Conservation (phyloP, 306 rosid species). For the Cercis canadensis region DNA sequence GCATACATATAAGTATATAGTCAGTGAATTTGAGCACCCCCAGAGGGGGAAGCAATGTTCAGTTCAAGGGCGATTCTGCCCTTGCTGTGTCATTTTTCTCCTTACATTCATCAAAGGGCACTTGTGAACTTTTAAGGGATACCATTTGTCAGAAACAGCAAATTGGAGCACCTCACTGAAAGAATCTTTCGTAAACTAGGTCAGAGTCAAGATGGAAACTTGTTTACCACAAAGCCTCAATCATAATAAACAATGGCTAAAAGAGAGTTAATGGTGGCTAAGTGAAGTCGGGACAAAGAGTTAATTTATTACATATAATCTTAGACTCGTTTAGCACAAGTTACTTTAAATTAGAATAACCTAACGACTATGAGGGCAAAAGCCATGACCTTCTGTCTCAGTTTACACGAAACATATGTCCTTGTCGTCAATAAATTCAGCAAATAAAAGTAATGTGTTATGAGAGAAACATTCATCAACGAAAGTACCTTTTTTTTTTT, state of each 20-base stretch:
- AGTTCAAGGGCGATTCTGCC: constrained; percentile 22
- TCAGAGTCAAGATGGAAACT: constrained; percentile 44
- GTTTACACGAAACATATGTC: constrained; percentile 25
- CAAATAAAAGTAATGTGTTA: not conserved
- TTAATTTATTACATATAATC: not conserved
- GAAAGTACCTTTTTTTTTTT: too few relatives aligned
- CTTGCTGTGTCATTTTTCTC: not conserved
- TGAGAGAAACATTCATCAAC: too few relatives aligned
- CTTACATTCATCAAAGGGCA: not conserved
- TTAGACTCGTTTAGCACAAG: not conserved
- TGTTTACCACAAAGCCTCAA: constrained; percentile 26
- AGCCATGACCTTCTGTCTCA: constrained; percentile 9
- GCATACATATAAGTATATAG: not conserved
- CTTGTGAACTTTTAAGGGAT: not conserved
- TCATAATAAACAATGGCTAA: constrained; percentile 24
- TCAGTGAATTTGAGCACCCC: not conserved
- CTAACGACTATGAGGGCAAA: constrained; percentile 14
- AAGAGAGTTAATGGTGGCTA: constrained; percentile 36
- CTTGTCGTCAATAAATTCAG: constrained; percentile 22
- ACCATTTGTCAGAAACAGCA: too few relatives aligned
- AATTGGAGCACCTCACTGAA: constrained; percentile 1
- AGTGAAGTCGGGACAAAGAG: not conserved
- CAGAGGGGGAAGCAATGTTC: too few relatives aligned
- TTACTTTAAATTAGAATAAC: too few relatives aligned
- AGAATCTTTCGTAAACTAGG: constrained; percentile 45